Conservation (phyloP, 1,284 basidiomycete genomes). For the Microstroma glucosiphilum region DNA sequence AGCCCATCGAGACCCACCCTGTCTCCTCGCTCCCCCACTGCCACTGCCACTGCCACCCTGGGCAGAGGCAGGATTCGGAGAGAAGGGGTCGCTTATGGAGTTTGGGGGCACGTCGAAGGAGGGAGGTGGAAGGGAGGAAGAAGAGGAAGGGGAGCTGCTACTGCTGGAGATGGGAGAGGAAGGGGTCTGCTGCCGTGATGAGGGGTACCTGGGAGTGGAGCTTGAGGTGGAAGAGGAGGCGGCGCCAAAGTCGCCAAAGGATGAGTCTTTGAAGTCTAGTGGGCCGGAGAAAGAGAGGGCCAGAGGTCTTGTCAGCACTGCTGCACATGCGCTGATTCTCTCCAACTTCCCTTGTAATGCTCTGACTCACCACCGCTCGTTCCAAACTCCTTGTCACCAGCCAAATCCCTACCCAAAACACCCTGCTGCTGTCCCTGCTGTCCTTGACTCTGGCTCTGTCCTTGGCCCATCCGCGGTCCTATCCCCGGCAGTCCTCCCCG, state of each 20-base stretch:
- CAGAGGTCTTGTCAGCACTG: neutral
- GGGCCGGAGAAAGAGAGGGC: neutral
- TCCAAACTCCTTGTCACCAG: neutral
- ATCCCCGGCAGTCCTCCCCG: neutral
- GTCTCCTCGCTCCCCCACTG: neutral
- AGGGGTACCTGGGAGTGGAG: neutral
- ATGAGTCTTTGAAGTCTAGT: neutral
- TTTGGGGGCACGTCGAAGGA: no score
- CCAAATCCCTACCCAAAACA: neutral
- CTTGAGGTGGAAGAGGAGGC: no score
- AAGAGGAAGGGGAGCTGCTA: no score
- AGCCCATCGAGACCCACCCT: slow-evolving; percentile 1
- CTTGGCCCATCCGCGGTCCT: neutral
- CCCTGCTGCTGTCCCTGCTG: neutral
- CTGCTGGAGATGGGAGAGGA: no score
- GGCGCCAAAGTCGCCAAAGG: no score
- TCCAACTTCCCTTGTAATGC: neutral
- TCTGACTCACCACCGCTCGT: neutral
- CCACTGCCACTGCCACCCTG: neutral
- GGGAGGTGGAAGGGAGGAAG: no score
- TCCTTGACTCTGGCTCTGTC: neutral
- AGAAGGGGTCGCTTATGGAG: neutral
- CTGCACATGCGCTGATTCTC: neutral
- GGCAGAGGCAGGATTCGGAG: neutral
- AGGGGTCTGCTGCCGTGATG: no score